These are phyloP conservation scores for Daldinia bambusicola DNA, from an alignment of 495 filamentous ascomycete genomes.

Conservation along the genomic window DNA sequence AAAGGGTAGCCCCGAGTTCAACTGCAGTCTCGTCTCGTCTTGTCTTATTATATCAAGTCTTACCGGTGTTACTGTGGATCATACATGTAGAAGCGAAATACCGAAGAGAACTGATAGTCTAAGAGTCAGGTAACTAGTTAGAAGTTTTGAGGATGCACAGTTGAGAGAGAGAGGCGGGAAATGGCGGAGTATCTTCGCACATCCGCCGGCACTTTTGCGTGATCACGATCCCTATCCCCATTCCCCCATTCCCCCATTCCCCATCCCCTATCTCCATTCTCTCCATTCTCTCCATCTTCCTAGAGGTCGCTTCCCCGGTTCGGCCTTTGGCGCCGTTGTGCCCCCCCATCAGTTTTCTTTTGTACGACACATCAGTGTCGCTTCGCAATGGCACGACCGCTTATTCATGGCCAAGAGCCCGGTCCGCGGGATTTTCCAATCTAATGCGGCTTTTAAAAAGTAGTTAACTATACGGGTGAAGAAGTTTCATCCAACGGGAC, in stretches of 20 bases:
- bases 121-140: no score
- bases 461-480: no score
- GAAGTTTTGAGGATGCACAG: no score
- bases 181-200: conserved; percentile 34
- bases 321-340: conserved; percentile 1
- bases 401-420: conserved; percentile 32
- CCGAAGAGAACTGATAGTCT: not conserved
- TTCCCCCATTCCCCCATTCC: not conserved
- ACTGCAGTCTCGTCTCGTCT: conserved; percentile 28
- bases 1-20: not conserved
- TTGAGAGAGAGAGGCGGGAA: conserved; percentile 16
- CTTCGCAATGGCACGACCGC: conserved; percentile 23
- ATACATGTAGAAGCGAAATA: conserved; percentile 25
- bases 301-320: not conserved
- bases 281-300: not conserved
- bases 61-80: conserved; percentile 27
- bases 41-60: conserved; percentile 26
- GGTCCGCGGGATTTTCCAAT: conserved; percentile 26
- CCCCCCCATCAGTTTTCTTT: not conserved
- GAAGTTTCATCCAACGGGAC: not conserved
- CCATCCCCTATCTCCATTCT: conserved; percentile 15
- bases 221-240: conserved; percentile 24
- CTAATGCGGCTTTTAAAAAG: conserved; percentile 13
- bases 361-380: conserved; percentile 23
- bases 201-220: conserved; percentile 32